Conservation (phyloP, 2,329 filamentous ascomycete species). For the Colletotrichum viniferum region DNA sequence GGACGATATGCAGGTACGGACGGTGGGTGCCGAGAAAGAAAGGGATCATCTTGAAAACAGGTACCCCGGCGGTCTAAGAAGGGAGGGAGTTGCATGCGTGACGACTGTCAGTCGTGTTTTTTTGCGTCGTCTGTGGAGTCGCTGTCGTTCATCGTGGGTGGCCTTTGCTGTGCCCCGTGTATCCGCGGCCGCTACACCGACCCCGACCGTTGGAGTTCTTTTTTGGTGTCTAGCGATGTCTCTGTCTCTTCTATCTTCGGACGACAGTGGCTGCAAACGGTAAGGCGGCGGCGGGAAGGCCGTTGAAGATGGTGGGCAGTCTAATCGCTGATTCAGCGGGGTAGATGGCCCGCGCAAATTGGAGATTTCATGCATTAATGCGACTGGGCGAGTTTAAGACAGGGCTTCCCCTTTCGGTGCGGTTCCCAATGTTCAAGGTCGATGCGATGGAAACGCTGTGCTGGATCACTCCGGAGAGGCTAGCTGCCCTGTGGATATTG, state of each 20-base stretch:
- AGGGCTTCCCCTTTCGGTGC: background rate
- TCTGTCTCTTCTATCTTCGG: background rate
- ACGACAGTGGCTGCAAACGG: slow-evolving; percentile 8
- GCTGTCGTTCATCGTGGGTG: background rate
- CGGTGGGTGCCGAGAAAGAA: background rate
- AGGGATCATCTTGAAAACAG: background rate
- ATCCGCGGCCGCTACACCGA: background rate
- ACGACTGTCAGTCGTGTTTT: background rate
- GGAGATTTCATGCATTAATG: slow-evolving; percentile 20
- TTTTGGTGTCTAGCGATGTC: background rate
- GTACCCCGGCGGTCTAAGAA: background rate
- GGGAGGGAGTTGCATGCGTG: background rate
- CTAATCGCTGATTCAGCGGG: slow-evolving; percentile 22
- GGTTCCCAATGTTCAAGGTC: background rate
- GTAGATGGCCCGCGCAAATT: slow-evolving; percentile 18
- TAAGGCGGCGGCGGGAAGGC: slow-evolving; percentile 21
- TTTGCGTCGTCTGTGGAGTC: background rate
- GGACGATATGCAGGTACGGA: slow-evolving; percentile 6
- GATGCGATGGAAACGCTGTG: background rate
- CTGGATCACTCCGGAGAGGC: background rate
- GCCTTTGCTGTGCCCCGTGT: background rate
- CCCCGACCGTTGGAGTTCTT: background rate
- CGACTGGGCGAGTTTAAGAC: background rate
- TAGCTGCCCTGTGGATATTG: slow-evolving; percentile 14
- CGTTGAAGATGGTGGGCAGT: slow-evolving; percentile 16